Conservation (phyloP, 441 rosid species). For the Erysimum cheiri region DNA sequence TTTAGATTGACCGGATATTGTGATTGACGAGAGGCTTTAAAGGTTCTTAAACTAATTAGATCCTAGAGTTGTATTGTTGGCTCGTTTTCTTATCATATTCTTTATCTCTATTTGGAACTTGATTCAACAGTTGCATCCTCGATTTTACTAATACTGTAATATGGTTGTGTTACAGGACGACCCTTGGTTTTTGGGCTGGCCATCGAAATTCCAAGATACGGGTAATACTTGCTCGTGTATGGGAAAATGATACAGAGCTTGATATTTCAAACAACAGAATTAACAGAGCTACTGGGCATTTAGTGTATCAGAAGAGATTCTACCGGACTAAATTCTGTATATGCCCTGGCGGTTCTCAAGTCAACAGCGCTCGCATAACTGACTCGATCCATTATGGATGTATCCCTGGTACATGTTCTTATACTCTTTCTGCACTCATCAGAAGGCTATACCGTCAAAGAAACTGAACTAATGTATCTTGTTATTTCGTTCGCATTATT, state of each 20-base stretch:
- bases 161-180: slow-evolving; percentile 61
- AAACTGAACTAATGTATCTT: slow-evolving; percentile 11
- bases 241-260: slow-evolving; percentile 99
- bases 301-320: slow-evolving; percentile 90
- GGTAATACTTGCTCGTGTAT: slow-evolving; percentile 88
- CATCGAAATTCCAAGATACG: slow-evolving; percentile 95
- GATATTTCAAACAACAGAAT: slow-evolving; percentile 89
- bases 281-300: slow-evolving; percentile 81
- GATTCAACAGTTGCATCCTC: slow-evolving; percentile 9
- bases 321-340: slow-evolving; percentile 89
- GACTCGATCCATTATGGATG: slow-evolving; percentile 98
- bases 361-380: slow-evolving; percentile 93
- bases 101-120: not conserved
- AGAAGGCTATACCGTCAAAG: not conserved
- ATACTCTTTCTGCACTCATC: not conserved
- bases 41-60: not conserved
- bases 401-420: slow-evolving; percentile 71
- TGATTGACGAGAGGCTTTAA: slow-evolving; percentile 1
- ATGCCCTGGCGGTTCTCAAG: slow-evolving; percentile 99
- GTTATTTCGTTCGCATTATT: not conserved
- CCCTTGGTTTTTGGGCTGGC: slow-evolving; percentile 97
- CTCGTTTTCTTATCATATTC: not conserved
- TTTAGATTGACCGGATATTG: not conserved
- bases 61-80: not conserved
- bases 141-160: slow-evolving; percentile 21